A percentile compares a stretch with the other conserved stretches of the same genome.
Evolutionary conservation across 202 grass and related monocot genomes (phyloP).

Genomic region (Saccharum hybrid): DNA sequence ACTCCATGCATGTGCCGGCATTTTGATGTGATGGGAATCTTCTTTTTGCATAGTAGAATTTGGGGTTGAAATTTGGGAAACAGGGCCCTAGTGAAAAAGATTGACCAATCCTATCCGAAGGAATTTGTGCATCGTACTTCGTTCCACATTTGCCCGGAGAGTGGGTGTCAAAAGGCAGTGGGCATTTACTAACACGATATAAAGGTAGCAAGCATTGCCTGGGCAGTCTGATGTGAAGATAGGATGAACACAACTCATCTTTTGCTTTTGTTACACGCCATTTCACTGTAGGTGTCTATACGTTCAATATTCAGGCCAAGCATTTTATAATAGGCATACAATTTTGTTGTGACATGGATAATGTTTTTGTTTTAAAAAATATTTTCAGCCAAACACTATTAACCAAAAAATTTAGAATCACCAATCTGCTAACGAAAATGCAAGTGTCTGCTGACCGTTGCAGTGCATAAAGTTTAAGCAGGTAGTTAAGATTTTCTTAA

Average conservation of each 20-base stretch:
- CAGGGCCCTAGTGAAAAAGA: conserved; percentile 18
- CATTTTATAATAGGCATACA: not conserved
- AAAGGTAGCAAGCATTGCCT: not conserved
- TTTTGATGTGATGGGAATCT: too few species aligned
- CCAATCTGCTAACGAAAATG: not conserved
- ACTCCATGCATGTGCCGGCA: too few species aligned
- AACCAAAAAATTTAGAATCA: not conserved
- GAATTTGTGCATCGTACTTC: conserved; percentile 1
- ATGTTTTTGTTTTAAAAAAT: not conserved
- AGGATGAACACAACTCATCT: too few species aligned
- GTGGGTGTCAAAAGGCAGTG: not conserved
- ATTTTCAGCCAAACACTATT: not conserved
- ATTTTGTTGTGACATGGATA: not conserved
- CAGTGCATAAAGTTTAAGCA: not conserved
- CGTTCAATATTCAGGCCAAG: not conserved
- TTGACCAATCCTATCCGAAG: not conserved
- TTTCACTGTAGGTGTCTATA: not conserved
- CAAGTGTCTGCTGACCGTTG: not conserved
- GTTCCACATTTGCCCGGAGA: not conserved
- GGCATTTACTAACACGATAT: not conserved
- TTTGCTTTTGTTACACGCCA: too few species aligned
- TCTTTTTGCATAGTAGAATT: too few species aligned
- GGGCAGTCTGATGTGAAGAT: not conserved
- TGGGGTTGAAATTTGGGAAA: too few species aligned
- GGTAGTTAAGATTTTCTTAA: not conserved